Base-by-base conservation (phyloP, 2,329 filamentous ascomycete genomes). In the Fusarium sp. region DNA sequence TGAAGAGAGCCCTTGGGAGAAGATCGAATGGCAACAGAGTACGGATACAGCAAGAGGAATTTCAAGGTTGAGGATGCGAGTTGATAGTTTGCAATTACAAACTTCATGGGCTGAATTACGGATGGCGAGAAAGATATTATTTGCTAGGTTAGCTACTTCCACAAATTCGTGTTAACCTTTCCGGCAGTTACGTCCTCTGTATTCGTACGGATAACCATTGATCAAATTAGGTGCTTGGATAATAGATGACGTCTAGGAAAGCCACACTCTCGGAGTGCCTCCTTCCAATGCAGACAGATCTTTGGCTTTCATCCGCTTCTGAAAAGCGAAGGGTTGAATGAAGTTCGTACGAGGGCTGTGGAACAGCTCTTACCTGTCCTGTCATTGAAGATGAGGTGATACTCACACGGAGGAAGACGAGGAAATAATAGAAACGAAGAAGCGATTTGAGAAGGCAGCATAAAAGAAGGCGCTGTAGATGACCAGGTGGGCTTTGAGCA, bases 1-100 rank as follows among this genome's bases (percentile, higher is more conserved):
- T 40, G 26, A 28, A 30, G 3, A 37, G 37, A 49, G 10, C 22
- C 19, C 26, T 39, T 15, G 33, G n/a, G 33, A 39, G 43, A 47
- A 24, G 54, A 53, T 53, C 15, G 54, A 40, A 45, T 46, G 26
- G 30, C 32, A 24, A 24, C 6, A 24, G 24, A 24, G 24, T 24
- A 24, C 24, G 24, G 24, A 24, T 14, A 44, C 40, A 41, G 39
- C 17, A 39, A 46, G 47, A 35, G 17, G 44, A 43, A 13, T 7
- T 43, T 15, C 14, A 22, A 56, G 39, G 50, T 40, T 50, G 44
- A 58, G 59, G 30, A 50, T 64, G 45, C 13, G 39, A 57, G 37
- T 44, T 57, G n/a, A 35, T 19, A 19, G 33, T 43, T 26, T 26
- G 37, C 17, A 37, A n/a, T 37, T n/a, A n/a, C 33, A 35, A 19